Percentiles rank a stretch among this genome's conserved stretches.
These are phyloP conservation scores for Neurospora tetraspora DNA, from an alignment of 495 filamentous ascomycete species.

Conservation along the genomic window DNA sequence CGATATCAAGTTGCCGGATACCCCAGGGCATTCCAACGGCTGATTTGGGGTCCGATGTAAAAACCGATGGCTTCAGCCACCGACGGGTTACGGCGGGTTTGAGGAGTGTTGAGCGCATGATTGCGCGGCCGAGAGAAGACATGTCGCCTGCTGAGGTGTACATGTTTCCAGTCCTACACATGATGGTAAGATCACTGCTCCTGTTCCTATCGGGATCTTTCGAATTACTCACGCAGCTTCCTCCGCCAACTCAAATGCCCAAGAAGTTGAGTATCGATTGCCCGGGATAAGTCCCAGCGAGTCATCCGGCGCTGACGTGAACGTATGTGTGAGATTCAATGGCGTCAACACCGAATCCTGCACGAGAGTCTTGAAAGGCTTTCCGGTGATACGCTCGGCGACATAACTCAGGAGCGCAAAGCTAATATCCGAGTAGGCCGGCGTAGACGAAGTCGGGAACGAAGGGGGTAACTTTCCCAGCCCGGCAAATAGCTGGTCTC, in stretches of 20 bases:
- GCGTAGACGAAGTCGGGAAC: slow-evolving; percentile 26
- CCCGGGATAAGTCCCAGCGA: slow-evolving; percentile 28
- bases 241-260: slow-evolving; percentile 25
- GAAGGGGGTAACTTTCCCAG: slow-evolving; percentile 26
- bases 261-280: slow-evolving; percentile 14
- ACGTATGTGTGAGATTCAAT: slow-evolving; percentile 34
- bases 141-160: slow-evolving; percentile 44
- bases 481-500: slow-evolving; percentile 31
- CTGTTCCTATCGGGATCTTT: neutral
- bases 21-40: slow-evolving; percentile 51
- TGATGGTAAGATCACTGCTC: neutral
- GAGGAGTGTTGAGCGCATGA: slow-evolving; percentile 42
- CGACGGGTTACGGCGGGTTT: slow-evolving; percentile 35
- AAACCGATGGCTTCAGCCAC: slow-evolving; percentile 46
- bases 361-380: slow-evolving; percentile 27
- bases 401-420: slow-evolving; percentile 30
- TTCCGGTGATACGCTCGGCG: slow-evolving; percentile 28
- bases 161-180: slow-evolving; percentile 42
- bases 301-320: slow-evolving; percentile 21
- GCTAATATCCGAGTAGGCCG: slow-evolving; percentile 30
- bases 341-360: slow-evolving; percentile 28
- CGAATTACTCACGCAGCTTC: slow-evolving; percentile 23
- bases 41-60: slow-evolving; percentile 35
- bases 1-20: slow-evolving; percentile 27
- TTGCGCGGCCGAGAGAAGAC: slow-evolving; percentile 39